Evolutionary conservation across 768 basidiomycete species (phyloP), one percentile per base, ranked within the genome.

Genomic region (Serendipita sp.): DNA sequence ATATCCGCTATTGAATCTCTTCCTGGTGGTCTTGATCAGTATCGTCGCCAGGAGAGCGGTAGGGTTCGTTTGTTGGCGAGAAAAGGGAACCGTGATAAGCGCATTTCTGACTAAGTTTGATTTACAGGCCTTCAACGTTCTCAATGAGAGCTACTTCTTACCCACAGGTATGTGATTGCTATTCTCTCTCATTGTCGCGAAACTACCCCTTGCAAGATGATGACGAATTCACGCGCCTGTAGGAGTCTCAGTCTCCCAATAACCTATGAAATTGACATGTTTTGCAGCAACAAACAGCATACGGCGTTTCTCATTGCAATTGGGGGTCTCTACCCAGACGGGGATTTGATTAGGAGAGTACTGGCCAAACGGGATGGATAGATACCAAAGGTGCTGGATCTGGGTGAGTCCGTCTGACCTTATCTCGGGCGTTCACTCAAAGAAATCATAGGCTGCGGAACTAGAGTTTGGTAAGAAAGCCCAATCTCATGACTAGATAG

Each of bases 161-260:
- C 53, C 53, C 17, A 58, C 53, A 13, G 53, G 53, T 58, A n/a
- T 31, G n/a, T n/a, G n/a, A n/a, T n/a, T n/a, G n/a, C n/a, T n/a
- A n/a, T n/a, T n/a, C n/a, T n/a, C n/a, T n/a, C n/a, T n/a, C n/a
- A n/a, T n/a, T n/a, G n/a, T n/a, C n/a, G n/a, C n/a, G n/a, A n/a
- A n/a, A n/a, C n/a, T n/a, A n/a, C 9, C n/a, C n/a, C 45, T 24
- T 28, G 53, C 22, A 11, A 58, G 53, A 58, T 28, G 31, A 34
- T n/a, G 53, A 58, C 17, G 53, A 58, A 24, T 58, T 26, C 11
- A 33, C 22, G 22, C 53, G 53, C 4, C 31, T 58, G 53, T 58
- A n/a, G 5, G 24, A 11, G 22, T 11, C 13, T 58, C 31, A 38
- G 34, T 7, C 34, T 14, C 5, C 14, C 7, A 7, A 38, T 38